phyloP scores from a whole-genome alignment of 306 rosid species.

The Datisca glomerata region DNA sequence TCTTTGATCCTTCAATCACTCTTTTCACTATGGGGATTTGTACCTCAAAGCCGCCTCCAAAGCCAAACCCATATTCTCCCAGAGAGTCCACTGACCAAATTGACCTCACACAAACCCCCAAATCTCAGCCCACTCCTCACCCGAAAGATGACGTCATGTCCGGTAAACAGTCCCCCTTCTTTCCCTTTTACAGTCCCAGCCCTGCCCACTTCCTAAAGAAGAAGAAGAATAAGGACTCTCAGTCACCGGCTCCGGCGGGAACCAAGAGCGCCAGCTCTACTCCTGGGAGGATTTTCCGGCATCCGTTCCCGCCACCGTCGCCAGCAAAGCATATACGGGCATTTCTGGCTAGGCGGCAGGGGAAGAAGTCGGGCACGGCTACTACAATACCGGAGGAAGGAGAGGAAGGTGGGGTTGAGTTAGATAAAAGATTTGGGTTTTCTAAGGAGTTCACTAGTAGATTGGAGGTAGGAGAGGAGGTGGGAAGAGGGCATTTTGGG shows the following conservation, averaged over 20 bases:
- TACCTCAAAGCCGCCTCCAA: constrained; percentile 80
- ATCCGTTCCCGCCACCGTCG: constrained; percentile 91
- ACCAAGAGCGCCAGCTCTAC: constrained; percentile 60
- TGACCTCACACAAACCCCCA: constrained; percentile 40
- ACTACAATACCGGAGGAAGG: constrained; percentile 74
- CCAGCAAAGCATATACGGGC: constrained; percentile 94
- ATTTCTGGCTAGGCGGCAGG: constrained; percentile 63
- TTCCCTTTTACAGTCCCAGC: constrained; percentile 87
- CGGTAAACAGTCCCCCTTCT: constrained; percentile 61
- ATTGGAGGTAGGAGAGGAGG: constrained; percentile 85
- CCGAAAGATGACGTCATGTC: constrained; percentile 29
- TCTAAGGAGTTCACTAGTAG: constrained; percentile 70
- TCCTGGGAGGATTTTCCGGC: constrained; percentile 77
- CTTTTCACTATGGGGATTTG: constrained; percentile 61
- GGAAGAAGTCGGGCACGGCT: constrained; percentile 39
- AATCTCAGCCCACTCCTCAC: constrained; percentile 22
- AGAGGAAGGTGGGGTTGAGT: constrained; percentile 47
- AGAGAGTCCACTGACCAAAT: constrained; percentile 24
- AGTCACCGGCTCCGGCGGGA: constrained; percentile 40
- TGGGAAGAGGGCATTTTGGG: constrained; percentile 99
- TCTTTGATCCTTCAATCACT: not conserved
- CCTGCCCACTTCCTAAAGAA: constrained; percentile 60
- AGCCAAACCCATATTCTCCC: constrained; percentile 50
- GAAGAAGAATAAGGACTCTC: constrained; percentile 12
- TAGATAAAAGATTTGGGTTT: constrained; percentile 95